These are phyloP conservation scores for Pseudogymnoascus sp. DNA, from an alignment of 2,329 filamentous ascomycete genomes.

Conservation along the genomic window DNA sequence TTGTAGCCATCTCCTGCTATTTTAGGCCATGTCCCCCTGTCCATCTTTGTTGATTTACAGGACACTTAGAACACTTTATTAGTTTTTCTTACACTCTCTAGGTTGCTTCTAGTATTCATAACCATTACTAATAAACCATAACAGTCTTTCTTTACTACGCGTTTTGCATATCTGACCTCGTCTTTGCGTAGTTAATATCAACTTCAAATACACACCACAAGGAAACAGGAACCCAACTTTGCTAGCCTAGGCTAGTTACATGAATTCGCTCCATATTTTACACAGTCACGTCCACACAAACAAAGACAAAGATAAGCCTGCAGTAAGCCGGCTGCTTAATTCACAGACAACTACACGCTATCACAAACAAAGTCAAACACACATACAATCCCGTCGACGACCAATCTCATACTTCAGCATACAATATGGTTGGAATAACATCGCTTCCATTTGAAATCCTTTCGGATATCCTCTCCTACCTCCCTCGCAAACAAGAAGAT, in stretches of 20 bases:
- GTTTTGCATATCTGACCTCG: background rate
- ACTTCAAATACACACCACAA: background rate
- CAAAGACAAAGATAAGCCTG: background rate
- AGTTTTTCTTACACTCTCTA: background rate
- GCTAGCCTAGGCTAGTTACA: background rate
- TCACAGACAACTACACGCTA: background rate
- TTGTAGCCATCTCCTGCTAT: too few relatives aligned
- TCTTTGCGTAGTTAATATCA: background rate
- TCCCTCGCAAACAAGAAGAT: background rate
- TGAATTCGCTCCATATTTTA: background rate
- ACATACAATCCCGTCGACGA: background rate
- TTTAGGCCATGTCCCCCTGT: too few relatives aligned
- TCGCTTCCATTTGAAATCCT: background rate
- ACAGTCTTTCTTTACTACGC: background rate
- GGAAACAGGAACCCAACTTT: background rate
- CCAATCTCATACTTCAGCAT: background rate
- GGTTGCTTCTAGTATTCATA: background rate
- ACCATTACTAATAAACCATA: background rate
- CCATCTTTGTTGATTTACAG: too few relatives aligned
- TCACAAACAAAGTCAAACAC: background rate
- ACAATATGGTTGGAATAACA: background rate
- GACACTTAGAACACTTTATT: too few relatives aligned
- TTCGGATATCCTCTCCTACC: background rate
- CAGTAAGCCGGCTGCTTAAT: background rate
- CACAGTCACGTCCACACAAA: background rate